Evolutionary conservation across 257 asterid species (phyloP).

Genomic region (Striga asiatica): DNA sequence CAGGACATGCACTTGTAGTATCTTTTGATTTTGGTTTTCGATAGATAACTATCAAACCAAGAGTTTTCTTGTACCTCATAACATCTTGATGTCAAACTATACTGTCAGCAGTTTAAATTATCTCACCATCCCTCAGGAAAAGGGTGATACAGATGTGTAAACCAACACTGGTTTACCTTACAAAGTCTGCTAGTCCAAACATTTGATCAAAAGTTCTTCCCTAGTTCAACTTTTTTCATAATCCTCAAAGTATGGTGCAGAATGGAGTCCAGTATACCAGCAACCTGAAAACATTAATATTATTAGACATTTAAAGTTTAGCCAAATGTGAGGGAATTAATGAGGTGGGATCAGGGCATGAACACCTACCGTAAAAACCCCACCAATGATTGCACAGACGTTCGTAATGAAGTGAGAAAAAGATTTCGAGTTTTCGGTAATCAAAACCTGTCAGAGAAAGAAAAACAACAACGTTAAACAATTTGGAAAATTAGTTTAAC

Average conservation of each 20-base stretch:
- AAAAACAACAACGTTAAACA: conserved; percentile 7
- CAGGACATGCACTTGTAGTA: not conserved
- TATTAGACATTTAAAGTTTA: no score
- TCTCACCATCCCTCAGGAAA: conserved; percentile 8
- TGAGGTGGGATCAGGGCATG: not conserved
- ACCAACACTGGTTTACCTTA: conserved; percentile 10
- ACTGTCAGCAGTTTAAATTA: conserved; percentile 21
- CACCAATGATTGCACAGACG: conserved; percentile 86
- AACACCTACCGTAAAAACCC: conserved; percentile 76
- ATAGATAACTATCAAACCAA: not conserved
- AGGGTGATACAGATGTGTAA: conserved; percentile 9
- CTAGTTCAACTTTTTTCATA: conserved; percentile 74
- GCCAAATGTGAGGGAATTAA: no score
- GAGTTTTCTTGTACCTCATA: not conserved
- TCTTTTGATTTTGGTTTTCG: not conserved
- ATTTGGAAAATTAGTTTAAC: not conserved
- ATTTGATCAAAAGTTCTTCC: conserved; percentile 56
- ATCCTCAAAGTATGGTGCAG: conserved; percentile 60
- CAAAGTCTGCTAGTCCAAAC: conserved; percentile 12
- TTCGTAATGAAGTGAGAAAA: conserved; percentile 77
- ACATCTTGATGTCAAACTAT: not conserved
- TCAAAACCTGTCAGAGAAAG: conserved; percentile 38
- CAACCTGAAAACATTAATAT: conserved; percentile 49
- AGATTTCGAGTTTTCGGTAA: conserved; percentile 66
- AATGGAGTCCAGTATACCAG: conserved; percentile 78